Evolutionary conservation across 805 yeast genomes (phyloP).

Genomic region (Ogataea zsoltii): DNA sequence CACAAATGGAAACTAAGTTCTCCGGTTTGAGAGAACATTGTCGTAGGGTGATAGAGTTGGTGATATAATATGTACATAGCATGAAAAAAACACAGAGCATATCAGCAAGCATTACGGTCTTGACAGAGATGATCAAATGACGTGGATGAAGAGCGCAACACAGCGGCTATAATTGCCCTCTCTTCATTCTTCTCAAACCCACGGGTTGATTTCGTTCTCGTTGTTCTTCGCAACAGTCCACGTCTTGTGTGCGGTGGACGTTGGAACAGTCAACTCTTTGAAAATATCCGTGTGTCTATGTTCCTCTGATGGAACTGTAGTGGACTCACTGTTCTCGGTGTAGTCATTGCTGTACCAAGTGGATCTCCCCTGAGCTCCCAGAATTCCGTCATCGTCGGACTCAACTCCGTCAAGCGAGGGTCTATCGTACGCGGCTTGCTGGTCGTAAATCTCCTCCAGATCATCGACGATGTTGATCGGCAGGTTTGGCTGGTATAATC

Average conservation of each 20-base stretch:
- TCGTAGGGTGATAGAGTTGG: constrained; percentile 17
- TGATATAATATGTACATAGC: constrained; percentile 7
- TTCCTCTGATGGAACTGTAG: constrained; percentile 8
- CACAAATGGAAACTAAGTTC: not conserved
- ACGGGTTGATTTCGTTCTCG: constrained; percentile 65
- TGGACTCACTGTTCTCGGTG: constrained; percentile 2
- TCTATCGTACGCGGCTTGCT: constrained; percentile 27
- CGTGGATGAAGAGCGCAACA: too few species aligned
- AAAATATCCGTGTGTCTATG: constrained; percentile 46
- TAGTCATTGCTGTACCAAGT: constrained; percentile 1
- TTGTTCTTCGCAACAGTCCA: constrained; percentile 48
- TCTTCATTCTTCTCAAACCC: constrained; percentile 44
- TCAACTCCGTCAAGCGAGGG: constrained; percentile 10
- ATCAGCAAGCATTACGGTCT: too few species aligned
- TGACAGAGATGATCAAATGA: too few species aligned
- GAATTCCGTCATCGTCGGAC: constrained; percentile 16
- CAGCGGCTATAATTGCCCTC: too few species aligned
- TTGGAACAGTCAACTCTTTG: constrained; percentile 49
- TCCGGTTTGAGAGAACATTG: constrained; percentile 17
- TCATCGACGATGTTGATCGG: constrained; percentile 71
- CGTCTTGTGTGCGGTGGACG: constrained; percentile 49
- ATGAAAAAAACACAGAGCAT: too few species aligned
- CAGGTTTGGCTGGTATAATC: constrained; percentile 66
- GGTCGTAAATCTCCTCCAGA: constrained; percentile 65
- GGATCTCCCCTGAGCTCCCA: constrained; percentile 6